phyloP scores from a whole-genome alignment of 163 green algal genomes.

The Smithsoniella earleae region DNA sequence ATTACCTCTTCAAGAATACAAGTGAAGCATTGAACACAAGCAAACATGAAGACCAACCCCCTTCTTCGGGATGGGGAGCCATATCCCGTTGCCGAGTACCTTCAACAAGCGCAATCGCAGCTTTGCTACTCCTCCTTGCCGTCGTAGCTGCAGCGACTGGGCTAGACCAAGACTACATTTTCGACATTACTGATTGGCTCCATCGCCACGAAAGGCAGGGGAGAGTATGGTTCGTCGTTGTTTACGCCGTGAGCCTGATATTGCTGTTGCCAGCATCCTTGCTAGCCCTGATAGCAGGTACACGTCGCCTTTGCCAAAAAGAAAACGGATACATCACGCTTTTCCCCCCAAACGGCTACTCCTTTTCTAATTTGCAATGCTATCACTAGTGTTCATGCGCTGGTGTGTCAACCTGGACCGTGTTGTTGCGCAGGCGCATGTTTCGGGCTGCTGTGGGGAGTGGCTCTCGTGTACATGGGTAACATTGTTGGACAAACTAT shows the following conservation, averaged over 20 bases:
- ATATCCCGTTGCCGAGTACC: no score
- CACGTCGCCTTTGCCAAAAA: background rate
- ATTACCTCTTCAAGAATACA: no score
- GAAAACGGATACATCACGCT: background rate
- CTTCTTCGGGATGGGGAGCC: no score
- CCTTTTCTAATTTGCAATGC: background rate
- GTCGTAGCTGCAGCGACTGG: no score
- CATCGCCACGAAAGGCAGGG: constrained; percentile 9
- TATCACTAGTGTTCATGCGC: background rate
- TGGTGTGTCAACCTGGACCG: no score
- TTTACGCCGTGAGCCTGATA: background rate
- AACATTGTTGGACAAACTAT: constrained; percentile 56
- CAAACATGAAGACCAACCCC: no score
- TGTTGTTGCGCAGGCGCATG: constrained; percentile 5
- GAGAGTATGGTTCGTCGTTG: background rate
- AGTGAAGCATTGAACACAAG: no score
- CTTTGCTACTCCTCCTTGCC: no score
- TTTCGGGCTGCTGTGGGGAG: constrained; percentile 19
- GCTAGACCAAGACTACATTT: no score
- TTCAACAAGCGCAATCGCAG: no score
- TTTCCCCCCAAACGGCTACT: background rate
- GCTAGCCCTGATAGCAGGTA: constrained; percentile 16
- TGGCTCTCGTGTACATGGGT: constrained; percentile 32
- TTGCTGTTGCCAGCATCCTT: constrained; percentile 6
- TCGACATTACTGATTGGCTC: no score